Percentiles rank a stretch among this genome's conserved stretches.
These are phyloP conservation scores for Colletotrichum magnum DNA, from an alignment of 2,329 filamentous ascomycete genomes.

Conservation along the genomic window DNA sequence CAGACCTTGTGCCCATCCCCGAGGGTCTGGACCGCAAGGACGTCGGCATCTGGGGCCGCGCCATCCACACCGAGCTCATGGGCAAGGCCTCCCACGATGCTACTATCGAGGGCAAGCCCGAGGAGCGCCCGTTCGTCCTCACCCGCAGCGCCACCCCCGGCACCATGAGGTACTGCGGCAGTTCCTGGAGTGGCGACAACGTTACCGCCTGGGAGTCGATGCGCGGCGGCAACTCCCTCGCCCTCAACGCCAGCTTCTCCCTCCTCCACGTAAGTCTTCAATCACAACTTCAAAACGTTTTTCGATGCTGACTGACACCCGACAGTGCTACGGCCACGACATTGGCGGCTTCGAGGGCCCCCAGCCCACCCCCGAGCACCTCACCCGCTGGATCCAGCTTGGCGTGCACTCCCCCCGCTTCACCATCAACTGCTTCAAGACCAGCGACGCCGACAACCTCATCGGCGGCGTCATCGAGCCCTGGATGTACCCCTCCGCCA, in stretches of 20 bases:
- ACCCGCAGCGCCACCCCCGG: slow-evolving; percentile 80
- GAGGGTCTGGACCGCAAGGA: slow-evolving; percentile 57
- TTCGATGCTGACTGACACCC: background rate
- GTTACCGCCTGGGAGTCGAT: slow-evolving; percentile 81
- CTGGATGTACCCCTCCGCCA: slow-evolving; percentile 81
- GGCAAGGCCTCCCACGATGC: slow-evolving; percentile 80
- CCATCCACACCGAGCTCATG: slow-evolving; percentile 79
- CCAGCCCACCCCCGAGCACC: slow-evolving; percentile 78
- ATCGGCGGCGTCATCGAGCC: slow-evolving; percentile 83
- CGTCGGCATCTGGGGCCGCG: slow-evolving; percentile 79
- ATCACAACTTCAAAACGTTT: no score
- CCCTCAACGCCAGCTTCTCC: slow-evolving; percentile 77
- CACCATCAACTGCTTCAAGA: slow-evolving; percentile 86
- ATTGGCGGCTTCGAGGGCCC: slow-evolving; percentile 84
- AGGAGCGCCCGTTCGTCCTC: slow-evolving; percentile 75
- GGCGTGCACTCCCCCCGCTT: slow-evolving; percentile 79
- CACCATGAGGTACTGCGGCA: slow-evolving; percentile 78
- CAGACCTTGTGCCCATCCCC: slow-evolving; percentile 52
- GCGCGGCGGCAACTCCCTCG: slow-evolving; percentile 79
- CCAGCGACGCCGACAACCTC: slow-evolving; percentile 73
- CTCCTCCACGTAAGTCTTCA: slow-evolving; percentile 73
- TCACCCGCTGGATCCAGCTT: slow-evolving; percentile 81
- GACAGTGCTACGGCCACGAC: slow-evolving; percentile 77
- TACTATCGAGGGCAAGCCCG: slow-evolving; percentile 69
- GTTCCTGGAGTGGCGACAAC: slow-evolving; percentile 83